Evolutionary conservation across 495 filamentous ascomycete genomes (phyloP).

Genomic region (Trichocladium uniseriatum): DNA sequence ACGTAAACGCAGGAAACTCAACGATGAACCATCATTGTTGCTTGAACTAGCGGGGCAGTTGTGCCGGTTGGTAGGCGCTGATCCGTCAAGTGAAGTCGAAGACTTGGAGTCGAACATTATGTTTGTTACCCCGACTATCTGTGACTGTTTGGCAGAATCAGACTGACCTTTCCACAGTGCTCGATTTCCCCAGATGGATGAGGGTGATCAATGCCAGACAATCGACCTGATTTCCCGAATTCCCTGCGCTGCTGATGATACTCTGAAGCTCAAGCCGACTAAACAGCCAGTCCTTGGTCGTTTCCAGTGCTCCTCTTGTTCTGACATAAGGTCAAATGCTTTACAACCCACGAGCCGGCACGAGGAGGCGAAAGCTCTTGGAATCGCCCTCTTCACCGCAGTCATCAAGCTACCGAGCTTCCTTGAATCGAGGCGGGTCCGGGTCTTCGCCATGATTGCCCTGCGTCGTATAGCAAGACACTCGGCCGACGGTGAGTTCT

Average conservation of each 20-base stretch:
- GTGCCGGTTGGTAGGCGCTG: conserved; percentile 15
- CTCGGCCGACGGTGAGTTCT: conserved; percentile 41
- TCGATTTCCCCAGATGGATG: conserved; percentile 19
- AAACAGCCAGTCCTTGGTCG: background rate
- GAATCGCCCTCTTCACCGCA: conserved; percentile 45
- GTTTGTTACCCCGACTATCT: conserved; percentile 20
- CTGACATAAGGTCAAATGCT: background rate
- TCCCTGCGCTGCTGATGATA: conserved; percentile 30
- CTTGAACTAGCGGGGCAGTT: conserved; percentile 9
- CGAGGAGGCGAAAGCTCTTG: conserved; percentile 6
- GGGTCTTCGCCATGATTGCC: conserved; percentile 64
- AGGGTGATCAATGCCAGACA: conserved; percentile 23
- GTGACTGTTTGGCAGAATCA: background rate
- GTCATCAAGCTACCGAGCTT: conserved; percentile 51
- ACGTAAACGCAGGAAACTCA: conserved; percentile 28
- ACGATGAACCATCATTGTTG: conserved; percentile 9
- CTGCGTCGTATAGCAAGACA: conserved; percentile 61
- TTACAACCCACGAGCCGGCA: background rate
- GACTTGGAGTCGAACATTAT: conserved; percentile 15
- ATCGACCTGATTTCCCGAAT: conserved; percentile 29
- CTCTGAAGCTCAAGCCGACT: conserved; percentile 10
- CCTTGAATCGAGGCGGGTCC: conserved; percentile 47
- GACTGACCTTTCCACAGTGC: conserved; percentile 15
- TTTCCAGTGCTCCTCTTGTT: conserved; percentile 21
- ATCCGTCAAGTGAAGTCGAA: conserved; percentile 8